Base-by-base conservation (phyloP, 2,329 filamentous ascomycete genomes). In the Sordariomycetes sp. region DNA sequence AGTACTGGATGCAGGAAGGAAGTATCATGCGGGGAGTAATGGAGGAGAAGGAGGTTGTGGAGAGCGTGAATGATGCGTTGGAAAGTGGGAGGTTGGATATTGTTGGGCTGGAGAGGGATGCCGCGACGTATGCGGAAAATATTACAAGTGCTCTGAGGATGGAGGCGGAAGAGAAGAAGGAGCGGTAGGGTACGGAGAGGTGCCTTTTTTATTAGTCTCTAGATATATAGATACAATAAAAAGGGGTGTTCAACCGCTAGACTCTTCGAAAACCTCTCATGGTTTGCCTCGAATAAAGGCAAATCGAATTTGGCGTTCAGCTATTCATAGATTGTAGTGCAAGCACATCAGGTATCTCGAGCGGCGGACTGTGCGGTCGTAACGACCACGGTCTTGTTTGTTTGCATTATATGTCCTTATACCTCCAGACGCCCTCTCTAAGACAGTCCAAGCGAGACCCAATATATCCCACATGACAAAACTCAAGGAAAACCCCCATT, bases 1-100 rank as follows among this genome's bases (percentile, higher is more conserved):
- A 76, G 17, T 96, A 96, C 71, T 97, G 92, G 92, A 73, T 76
- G 10, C 85, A 86, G 52, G 89, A 96, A 72, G 86, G 82, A 7
- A 74, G 79, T 55, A 69, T 89, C 34, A 89, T 87, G 79, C 74
- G 79, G 39, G 82, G 86, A 64, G 82, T 88, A 25, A 86, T 95
- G 79, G 87, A 90, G 74, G 87, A 92, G 61, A 77, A 82, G 60
- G 86, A 88, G 60, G 87, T 91, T 8, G 72, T 89, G 39, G 83
- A 85, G 64, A 81, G 85, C 56, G 79, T 90, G 60, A 84, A 86
- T 59, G 79, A 83, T 66, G 86, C 84, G 12, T 68, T 91, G 62
- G 73, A 74, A 64, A 80, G 78, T 61, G 61, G 60, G 20, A 77
- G 83, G 57, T 78, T 89, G 59, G 78, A 89, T 65, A 79, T 90